Base-by-base conservation (phyloP, 331 rosid genomes). In the Dryas integrifolia region DNA sequence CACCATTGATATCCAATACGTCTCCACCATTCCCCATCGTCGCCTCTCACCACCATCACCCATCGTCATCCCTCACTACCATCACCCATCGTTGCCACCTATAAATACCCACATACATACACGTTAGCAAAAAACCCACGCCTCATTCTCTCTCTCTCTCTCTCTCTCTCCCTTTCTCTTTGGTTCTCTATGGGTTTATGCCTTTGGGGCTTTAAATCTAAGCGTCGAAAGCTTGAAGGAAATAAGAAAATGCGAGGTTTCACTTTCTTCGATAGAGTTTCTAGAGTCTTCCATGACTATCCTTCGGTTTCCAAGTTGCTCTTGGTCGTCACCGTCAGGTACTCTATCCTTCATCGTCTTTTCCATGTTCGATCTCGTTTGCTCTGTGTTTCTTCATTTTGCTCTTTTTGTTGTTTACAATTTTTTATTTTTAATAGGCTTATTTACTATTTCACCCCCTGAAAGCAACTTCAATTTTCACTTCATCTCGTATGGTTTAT, bases 241-340 rank as follows among this genome's bases (percentile, higher is more conserved):
- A 3, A 44, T 1, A 26, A 26, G 49, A 47, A 76, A 46, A 92
- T 94, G 98, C 61, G 78, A 3, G 81, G 66, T 14, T 59, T 70
- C 65, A 9, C 79, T 40, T 38, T 86, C 73, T 82, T 65, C 62
- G 38, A 70, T 13, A 87, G 85, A 72, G 62, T 89, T 75, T 88
- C 92, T 55, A 77, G 53, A 69, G 64, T 86, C 49, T 81, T 85
- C 77, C 86, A 58, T 52, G 88, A 83, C 43, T 48, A 86, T 35
- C 84, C 84, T 41, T 82, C 85, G 21, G 80, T 83, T 46, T 53
- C 89, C 6, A 86, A 85, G 79, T 49, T 91, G 21, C 86, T 91
- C 1, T 76, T 91, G 12, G 77, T 94, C 67, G 72, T 88, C 85
- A 76, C 96, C 69, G 81, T 89, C 61, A 80, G 97, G 98, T 94